These are phyloP conservation scores for Hypoxylon cercidicola DNA, from an alignment of 495 filamentous ascomycete genomes.

Conservation along the genomic window DNA sequence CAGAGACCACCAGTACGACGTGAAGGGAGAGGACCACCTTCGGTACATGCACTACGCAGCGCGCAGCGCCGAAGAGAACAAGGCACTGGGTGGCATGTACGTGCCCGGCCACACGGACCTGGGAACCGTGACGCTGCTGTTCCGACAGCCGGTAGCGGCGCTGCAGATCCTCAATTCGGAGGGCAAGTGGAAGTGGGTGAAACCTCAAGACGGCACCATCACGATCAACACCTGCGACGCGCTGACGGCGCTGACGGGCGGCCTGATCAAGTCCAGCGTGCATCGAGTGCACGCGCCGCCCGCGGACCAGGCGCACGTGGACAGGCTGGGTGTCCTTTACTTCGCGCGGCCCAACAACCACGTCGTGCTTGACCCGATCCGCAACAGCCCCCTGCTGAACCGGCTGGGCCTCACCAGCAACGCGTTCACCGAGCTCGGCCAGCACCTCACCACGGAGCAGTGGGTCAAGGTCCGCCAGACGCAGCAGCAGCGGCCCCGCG, in stretches of 20 bases:
- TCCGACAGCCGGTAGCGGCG: conserved; percentile 62
- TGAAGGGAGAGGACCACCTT: conserved; percentile 60
- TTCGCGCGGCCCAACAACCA: conserved; percentile 56
- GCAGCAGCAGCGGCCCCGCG: conserved; percentile 55
- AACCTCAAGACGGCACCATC: conserved; percentile 61
- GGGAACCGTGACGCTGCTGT: conserved; percentile 65
- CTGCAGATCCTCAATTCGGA: conserved; percentile 59
- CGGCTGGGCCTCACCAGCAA: conserved; percentile 52
- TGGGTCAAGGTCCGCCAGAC: conserved; percentile 52
- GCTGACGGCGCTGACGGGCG: conserved; percentile 58
- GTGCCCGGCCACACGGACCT: conserved; percentile 64
- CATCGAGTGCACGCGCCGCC: conserved; percentile 63
- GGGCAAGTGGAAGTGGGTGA: conserved; percentile 61
- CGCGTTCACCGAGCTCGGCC: conserved; percentile 46
- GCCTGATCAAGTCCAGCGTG: conserved; percentile 62
- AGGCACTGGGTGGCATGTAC: conserved; percentile 56
- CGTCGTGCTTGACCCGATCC: conserved; percentile 58
- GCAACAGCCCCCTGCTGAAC: conserved; percentile 55
- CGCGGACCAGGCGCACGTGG: conserved; percentile 60
- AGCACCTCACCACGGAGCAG: conserved; percentile 48
- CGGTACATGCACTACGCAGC: conserved; percentile 65
- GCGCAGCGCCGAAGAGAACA: conserved; percentile 55
- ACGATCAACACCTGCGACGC: conserved; percentile 65
- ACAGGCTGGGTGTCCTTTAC: conserved; percentile 63
- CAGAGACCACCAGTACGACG: conserved; percentile 58